Conservation (phyloP, 768 basidiomycete species). For the Sarcomyxa edulis region DNA sequence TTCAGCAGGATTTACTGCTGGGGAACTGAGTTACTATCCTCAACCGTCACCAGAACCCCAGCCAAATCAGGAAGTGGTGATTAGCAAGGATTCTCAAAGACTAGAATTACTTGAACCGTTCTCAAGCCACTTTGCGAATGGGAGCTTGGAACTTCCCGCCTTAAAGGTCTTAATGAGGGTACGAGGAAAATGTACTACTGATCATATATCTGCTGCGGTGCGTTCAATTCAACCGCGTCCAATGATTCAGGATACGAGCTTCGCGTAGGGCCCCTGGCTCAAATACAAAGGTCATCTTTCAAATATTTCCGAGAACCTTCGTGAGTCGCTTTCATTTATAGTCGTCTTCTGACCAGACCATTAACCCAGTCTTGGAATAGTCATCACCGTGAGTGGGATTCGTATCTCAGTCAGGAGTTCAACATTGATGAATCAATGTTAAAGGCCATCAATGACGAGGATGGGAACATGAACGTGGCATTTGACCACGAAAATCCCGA, state of each 20-base stretch:
- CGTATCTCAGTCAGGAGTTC: background rate
- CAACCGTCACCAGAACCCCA: conserved; percentile 65
- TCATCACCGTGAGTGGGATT: conserved; percentile 64
- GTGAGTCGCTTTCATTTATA: conserved; percentile 51
- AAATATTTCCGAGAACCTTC: conserved; percentile 93
- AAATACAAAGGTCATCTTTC: conserved; percentile 98
- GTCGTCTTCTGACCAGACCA: too few species aligned
- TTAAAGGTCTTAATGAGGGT: conserved; percentile 88
- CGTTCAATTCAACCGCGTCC: conserved; percentile 17
- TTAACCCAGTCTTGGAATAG: conserved; percentile 28
- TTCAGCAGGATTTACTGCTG: conserved; percentile 71
- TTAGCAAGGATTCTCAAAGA: conserved; percentile 74
- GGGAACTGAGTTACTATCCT: conserved; percentile 75
- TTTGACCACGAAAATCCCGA: conserved; percentile 63
- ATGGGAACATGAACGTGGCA: conserved; percentile 88
- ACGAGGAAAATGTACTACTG: conserved; percentile 98
- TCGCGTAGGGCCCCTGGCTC: conserved; percentile 84
- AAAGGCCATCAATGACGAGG: conserved; percentile 91
- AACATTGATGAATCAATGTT: background rate
- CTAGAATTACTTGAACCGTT: conserved; percentile 89
- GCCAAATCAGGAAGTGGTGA: conserved; percentile 72
- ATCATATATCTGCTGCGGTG: conserved; percentile 96
- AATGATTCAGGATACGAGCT: background rate
- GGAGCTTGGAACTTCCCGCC: conserved; percentile 65
- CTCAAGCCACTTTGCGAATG: conserved; percentile 60